Conservation (phyloP, 805 yeast genomes). For the Myxozyma mucilagina region DNA sequence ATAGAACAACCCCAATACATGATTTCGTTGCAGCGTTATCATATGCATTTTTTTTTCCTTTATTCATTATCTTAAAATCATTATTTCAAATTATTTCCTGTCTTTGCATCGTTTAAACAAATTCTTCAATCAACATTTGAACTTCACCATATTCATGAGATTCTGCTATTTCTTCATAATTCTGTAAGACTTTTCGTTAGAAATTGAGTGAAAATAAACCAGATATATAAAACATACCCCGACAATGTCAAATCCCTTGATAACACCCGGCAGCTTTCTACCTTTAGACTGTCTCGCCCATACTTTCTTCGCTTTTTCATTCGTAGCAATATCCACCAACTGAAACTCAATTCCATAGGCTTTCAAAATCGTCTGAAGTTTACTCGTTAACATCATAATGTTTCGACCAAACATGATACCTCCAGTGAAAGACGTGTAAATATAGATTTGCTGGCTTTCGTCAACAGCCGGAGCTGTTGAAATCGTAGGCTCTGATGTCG, state of each 20-base stretch:
- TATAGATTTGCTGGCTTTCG: conserved; percentile 48
- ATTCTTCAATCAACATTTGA: conserved; percentile 26
- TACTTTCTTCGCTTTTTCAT: conserved; percentile 76
- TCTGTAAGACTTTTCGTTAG: conserved; percentile 2
- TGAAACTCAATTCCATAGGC: conserved; percentile 71
- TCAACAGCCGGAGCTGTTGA: background rate
- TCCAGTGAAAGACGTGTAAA: conserved; percentile 85
- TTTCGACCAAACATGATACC: conserved; percentile 60
- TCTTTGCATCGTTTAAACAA: conserved; percentile 1
- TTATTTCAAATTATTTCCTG: too few relatives aligned
- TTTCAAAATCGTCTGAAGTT: conserved; percentile 68
- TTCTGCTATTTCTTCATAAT: conserved; percentile 81
- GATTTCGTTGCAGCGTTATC: background rate
- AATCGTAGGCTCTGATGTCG: background rate
- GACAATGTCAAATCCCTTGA: conserved; percentile 77
- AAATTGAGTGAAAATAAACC: background rate
- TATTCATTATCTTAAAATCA: too few relatives aligned
- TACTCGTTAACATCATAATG: conserved; percentile 72
- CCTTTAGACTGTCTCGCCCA: conserved; percentile 80
- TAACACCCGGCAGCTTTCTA: conserved; percentile 77
- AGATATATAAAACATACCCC: conserved; percentile 51
- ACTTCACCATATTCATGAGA: conserved; percentile 61
- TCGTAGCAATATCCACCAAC: conserved; percentile 81
- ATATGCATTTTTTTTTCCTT: too few relatives aligned
- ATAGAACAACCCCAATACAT: too few relatives aligned